Evolutionary conservation across 495 filamentous ascomycete species (phyloP).

Genomic region (Penicillium bialowiezense): DNA sequence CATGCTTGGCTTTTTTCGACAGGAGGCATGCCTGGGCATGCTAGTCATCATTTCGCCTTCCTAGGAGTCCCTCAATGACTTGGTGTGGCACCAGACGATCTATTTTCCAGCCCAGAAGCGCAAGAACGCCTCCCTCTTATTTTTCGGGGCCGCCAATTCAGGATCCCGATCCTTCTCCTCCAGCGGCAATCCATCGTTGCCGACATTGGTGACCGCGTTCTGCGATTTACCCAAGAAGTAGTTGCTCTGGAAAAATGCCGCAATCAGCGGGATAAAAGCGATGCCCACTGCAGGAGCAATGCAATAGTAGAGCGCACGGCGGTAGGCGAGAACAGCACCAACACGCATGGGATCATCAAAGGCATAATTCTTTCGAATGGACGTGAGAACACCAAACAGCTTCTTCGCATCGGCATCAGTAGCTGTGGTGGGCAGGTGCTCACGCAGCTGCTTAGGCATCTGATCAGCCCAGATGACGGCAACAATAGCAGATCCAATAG

Average conservation of each 20-base stretch:
- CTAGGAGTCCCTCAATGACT: no score
- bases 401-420: slow-evolving; percentile 1
- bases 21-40: no score
- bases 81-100: neutral
- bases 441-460: slow-evolving; percentile 4
- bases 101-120: slow-evolving; percentile 4
- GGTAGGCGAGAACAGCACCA: slow-evolving; percentile 12
- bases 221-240: slow-evolving; percentile 17
- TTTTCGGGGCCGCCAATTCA: neutral
- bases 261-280: slow-evolving; percentile 5
- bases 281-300: slow-evolving; percentile 1
- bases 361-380: slow-evolving; percentile 4
- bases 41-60: no score
- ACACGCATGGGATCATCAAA: slow-evolving; percentile 11
- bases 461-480: slow-evolving; percentile 9
- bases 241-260: slow-evolving; percentile 8
- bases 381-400: slow-evolving; percentile 6
- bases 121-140: slow-evolving; percentile 4
- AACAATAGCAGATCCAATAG: slow-evolving; percentile 11
- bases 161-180: slow-evolving; percentile 1
- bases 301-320: slow-evolving; percentile 8
- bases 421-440: neutral
- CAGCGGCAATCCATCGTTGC: slow-evolving; percentile 9
- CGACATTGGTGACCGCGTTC: slow-evolving; percentile 14
- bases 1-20: no score